Evolutionary conservation across 2,329 filamentous ascomycete species (phyloP).

Genomic region (Diaporthe aspalathi): DNA sequence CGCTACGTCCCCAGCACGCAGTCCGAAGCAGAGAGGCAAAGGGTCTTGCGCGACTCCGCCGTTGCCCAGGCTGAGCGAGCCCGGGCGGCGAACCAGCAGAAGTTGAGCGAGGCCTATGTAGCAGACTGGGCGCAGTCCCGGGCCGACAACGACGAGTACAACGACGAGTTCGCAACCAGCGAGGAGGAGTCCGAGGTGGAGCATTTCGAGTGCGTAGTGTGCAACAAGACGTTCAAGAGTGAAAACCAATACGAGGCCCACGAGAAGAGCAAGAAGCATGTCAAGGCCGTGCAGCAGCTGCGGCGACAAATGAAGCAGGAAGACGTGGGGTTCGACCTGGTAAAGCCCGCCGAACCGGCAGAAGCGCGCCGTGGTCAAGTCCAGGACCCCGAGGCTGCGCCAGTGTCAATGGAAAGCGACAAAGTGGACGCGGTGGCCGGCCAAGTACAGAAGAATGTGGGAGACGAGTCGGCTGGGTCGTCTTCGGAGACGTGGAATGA

Average conservation of each 20-base stretch:
- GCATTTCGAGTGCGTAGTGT: conserved; percentile 79
- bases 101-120: conserved; percentile 71
- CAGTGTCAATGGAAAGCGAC: not conserved
- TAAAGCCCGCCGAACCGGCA: conserved; percentile 9
- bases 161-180: conserved; percentile 68
- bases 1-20: conserved; percentile 82
- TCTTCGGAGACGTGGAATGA: conserved; percentile 44
- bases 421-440: not conserved
- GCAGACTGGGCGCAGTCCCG: conserved; percentile 80
- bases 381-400: not conserved
- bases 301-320: conserved; percentile 86
- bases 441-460: conserved; percentile 14
- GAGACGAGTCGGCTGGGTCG: conserved; percentile 27
- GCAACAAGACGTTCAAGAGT: conserved; percentile 86
- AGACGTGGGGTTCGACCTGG: conserved; percentile 70
- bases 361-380: not conserved
- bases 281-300: conserved; percentile 85
- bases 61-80: conserved; percentile 87
- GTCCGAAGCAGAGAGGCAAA: conserved; percentile 83
- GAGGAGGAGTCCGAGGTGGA: conserved; percentile 68
- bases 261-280: conserved; percentile 96
- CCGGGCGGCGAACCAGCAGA: conserved; percentile 83
- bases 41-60: conserved; percentile 79
- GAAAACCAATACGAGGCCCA: conserved; percentile 92
- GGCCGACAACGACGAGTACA: conserved; percentile 60